These are phyloP conservation scores for Fusarium scirpi DNA, from an alignment of 2,329 filamentous ascomycete genomes.

Conservation along the genomic window DNA sequence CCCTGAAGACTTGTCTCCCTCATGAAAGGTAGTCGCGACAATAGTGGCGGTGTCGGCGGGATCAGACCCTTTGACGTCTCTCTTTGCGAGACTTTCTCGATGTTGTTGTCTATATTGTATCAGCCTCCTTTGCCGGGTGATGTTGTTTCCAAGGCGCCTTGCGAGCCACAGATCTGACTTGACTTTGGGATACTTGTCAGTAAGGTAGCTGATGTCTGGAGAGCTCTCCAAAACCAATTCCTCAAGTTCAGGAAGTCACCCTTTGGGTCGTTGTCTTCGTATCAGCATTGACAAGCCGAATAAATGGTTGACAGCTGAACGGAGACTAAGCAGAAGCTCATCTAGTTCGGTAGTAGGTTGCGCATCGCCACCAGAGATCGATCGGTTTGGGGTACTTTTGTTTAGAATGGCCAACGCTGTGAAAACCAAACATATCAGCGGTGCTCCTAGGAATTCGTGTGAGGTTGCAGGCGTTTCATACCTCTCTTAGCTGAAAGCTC, in stretches of 20 bases:
- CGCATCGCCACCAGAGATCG: no score
- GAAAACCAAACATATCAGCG: accelerated
- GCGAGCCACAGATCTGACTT: neutral
- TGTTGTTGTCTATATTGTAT: neutral
- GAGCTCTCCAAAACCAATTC: neutral
- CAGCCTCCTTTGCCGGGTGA: neutral
- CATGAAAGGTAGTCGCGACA: neutral
- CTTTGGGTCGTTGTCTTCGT: neutral
- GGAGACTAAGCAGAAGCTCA: neutral
- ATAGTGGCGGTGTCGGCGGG: neutral
- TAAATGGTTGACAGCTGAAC: neutral
- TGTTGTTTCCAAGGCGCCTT: neutral
- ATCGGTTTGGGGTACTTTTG: neutral
- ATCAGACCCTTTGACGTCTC: neutral
- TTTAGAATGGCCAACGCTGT: neutral
- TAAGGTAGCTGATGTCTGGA: neutral
- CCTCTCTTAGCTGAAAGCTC: neutral
- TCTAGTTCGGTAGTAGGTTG: neutral
- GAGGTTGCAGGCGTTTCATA: neutral
- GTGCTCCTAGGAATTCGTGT: no score
- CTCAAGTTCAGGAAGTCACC: neutral
- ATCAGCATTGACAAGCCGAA: neutral
- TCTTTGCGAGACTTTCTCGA: neutral
- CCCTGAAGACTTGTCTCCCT: accelerated
- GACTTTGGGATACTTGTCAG: neutral